phyloP scores from a whole-genome alignment of 306 rosid species.

The Vigna reflexopilosa region DNA sequence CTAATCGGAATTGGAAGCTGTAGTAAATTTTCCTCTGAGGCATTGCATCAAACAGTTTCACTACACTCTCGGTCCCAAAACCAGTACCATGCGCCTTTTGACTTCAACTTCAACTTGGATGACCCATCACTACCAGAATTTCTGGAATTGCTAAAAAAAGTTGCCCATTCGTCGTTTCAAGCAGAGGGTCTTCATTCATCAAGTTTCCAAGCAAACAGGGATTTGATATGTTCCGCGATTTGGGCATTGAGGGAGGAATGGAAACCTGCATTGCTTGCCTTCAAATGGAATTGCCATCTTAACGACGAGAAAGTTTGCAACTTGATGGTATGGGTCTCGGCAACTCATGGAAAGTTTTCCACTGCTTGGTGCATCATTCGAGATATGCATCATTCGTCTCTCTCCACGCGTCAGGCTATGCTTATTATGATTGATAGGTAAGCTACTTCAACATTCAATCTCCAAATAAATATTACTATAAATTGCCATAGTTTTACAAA shows the following conservation, averaged over 20 bases:
- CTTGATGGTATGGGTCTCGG: slow-evolving; percentile 87
- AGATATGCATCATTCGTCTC: slow-evolving; percentile 68
- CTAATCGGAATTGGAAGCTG: background rate
- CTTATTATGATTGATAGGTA: slow-evolving; percentile 89
- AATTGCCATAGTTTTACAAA: background rate
- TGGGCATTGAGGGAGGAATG: slow-evolving; percentile 79
- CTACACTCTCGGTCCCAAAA: slow-evolving; percentile 41
- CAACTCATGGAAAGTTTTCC: slow-evolving; percentile 68
- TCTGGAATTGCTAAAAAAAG: slow-evolving; percentile 56
- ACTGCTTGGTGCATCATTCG: slow-evolving; percentile 83
- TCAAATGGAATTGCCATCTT: slow-evolving; percentile 52
- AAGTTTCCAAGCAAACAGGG: slow-evolving; percentile 50
- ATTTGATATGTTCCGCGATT: slow-evolving; percentile 60
- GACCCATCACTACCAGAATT: slow-evolving; percentile 54
- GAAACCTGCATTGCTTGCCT: slow-evolving; percentile 67
- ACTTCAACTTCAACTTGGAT: slow-evolving; percentile 39
- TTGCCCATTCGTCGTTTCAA: slow-evolving; percentile 51
- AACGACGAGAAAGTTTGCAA: slow-evolving; percentile 67
- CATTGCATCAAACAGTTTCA: slow-evolving; percentile 68
- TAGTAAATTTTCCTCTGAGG: slow-evolving; percentile 48
- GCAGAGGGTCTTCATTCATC: slow-evolving; percentile 60
- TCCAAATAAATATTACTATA: background rate
- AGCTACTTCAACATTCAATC: slow-evolving; percentile 44
- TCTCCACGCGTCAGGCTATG: slow-evolving; percentile 72
- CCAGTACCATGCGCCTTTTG: slow-evolving; percentile 39